These are phyloP conservation scores for Agaricus blazei DNA, from an alignment of 768 basidiomycete species.

Conservation along the genomic window DNA sequence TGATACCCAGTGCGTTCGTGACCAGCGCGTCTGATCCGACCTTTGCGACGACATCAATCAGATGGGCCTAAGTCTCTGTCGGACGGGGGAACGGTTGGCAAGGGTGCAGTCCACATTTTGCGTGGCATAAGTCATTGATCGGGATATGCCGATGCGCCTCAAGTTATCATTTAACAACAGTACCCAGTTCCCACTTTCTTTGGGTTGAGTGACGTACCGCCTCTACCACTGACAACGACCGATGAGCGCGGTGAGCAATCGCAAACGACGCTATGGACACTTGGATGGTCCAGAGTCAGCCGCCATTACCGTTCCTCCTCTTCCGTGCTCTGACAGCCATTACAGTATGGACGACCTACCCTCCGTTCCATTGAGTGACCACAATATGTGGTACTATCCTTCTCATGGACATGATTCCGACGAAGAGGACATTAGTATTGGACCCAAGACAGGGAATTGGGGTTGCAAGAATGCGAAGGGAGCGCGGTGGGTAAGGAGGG, in stretches of 20 bases:
- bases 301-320: background rate
- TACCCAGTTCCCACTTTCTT: background rate
- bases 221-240: background rate
- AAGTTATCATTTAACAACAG: background rate
- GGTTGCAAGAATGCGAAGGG: slow-evolving; percentile 72
- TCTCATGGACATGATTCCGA: slow-evolving; percentile 70
- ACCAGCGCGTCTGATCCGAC: no score
- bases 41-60: no score
- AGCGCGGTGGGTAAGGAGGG: slow-evolving; percentile 78
- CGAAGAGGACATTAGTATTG: slow-evolving; percentile 45
- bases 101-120: no score
- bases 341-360: slow-evolving; percentile 8
- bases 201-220: background rate
- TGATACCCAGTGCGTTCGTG: no score
- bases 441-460: slow-evolving; percentile 70
- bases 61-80: no score
- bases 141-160: slow-evolving; percentile 16
- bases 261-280: slow-evolving; percentile 5
- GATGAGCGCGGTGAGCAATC: background rate
- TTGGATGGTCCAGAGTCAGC: slow-evolving; percentile 7
- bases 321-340: background rate
- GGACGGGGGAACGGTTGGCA: no score
- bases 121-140: background rate
- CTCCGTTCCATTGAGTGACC: slow-evolving; percentile 52
- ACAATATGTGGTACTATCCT: slow-evolving; percentile 81